Evolutionary conservation across 257 asterid genomes (phyloP).

Genomic region (Rhazya stricta): DNA sequence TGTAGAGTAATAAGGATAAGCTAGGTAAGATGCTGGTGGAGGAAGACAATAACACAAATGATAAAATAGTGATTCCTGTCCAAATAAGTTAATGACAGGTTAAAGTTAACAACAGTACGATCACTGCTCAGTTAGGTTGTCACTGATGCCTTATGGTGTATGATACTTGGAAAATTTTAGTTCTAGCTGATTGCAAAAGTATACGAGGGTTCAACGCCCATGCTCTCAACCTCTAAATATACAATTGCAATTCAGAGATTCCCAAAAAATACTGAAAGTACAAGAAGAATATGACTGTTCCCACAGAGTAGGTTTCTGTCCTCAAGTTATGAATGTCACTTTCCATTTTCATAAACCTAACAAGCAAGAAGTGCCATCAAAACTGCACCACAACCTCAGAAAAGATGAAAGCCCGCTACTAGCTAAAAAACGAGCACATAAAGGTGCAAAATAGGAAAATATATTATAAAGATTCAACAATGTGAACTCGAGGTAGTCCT

Average conservation of each 20-base stretch:
- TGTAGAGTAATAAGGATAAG: slow-evolving; percentile 29
- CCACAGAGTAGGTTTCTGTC: background rate
- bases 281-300: background rate
- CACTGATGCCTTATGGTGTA: background rate
- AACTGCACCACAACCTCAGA: background rate
- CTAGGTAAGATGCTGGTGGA: slow-evolving; percentile 10
- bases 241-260: background rate
- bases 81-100: background rate
- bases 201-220: background rate
- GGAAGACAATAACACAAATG: background rate
- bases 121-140: background rate
- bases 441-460: background rate
- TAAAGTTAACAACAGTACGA: background rate
- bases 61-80: no score
- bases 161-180: background rate
- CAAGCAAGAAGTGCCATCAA: background rate
- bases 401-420: background rate
- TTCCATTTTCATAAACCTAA: background rate
- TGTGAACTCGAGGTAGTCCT: background rate
- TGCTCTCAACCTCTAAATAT: background rate
- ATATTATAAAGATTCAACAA: background rate
- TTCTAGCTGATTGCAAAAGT: background rate
- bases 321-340: background rate
- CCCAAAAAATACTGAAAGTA: background rate
- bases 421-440: background rate